Evolutionary conservation across 148 eudicot species (phyloP), one percentile per base, ranked within the genome.

Genomic region (Silene latifolia): DNA sequence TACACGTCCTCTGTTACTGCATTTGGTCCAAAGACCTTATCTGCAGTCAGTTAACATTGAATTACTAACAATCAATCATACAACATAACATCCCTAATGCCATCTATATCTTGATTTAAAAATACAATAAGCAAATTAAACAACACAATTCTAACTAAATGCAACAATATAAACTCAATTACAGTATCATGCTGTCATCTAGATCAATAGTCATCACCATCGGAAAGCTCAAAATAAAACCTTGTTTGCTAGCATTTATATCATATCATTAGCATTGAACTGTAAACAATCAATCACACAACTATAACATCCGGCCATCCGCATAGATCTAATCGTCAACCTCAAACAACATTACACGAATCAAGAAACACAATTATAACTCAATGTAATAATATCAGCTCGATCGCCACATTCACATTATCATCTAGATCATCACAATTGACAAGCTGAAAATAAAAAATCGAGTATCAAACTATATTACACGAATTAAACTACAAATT

Each of bases 11-110:
- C 89, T 1, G 98, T 83, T n/a, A 47, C 73, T 0, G 97, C 91
- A 78, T 83, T 76, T 10, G 89, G 90, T 79, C 97, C 98, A 81
- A 95, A 95, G 15, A 92, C 97, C 85, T 79, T 95, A 84, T 95
- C 98, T 95, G 85, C 57, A 82, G 78, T 61, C 7, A 29, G 46
- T 44, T 29, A 65, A 3, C 46, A 44, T 39, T 17, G 24, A 42
- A 67, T 42, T n/a, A 20, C 0, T 53, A 42, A 67, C 24, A 9
- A 42, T 15, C 4, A 66, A 66, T 25, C 42, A 18, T 48, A 66
- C 48, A 66, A 15, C 54, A 7, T 8, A n/a, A 23, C 54, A 42
- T 44, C 13, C 71, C 19, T 53, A 42, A n/a, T 44, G 21, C 17
- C 47, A 67, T 20, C 70, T 35, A 66, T 5, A 7, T 66, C 21